These are phyloP conservation scores for Coemansia sp. DNA, from an alignment of 192 early-diverging fungal genomes.

Conservation along the genomic window DNA sequence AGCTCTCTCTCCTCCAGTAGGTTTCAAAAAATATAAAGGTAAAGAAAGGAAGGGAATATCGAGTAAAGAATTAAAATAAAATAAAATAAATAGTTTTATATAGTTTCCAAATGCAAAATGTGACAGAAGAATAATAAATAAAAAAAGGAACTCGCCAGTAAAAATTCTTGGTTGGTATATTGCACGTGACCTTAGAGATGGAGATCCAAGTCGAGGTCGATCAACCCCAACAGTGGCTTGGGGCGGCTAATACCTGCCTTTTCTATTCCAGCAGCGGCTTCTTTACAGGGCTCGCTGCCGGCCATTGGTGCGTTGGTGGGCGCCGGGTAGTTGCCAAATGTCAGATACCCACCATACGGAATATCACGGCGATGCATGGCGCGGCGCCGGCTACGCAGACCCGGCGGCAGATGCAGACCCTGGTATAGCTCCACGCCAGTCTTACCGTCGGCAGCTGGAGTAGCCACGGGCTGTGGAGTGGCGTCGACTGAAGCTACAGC, in stretches of 20 bases:
- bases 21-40: too few relatives aligned
- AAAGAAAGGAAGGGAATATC: background rate
- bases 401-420: constrained; percentile 31
- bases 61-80: background rate
- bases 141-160: background rate
- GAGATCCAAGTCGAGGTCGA: constrained; percentile 22
- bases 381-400: constrained; percentile 5
- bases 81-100: background rate
- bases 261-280: background rate
- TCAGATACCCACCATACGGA: constrained; percentile 22
- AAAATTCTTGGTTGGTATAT: background rate
- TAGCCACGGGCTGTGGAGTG: background rate
- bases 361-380: constrained; percentile 18
- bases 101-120: background rate
- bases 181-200: constrained; percentile 13
- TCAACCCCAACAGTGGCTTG: constrained; percentile 12
- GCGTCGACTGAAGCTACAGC: background rate
- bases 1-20: too few relatives aligned
- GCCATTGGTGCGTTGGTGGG: constrained; percentile 4
- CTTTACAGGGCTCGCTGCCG: background rate
- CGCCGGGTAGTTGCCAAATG: constrained; percentile 2
- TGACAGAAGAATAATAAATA: too few relatives aligned
- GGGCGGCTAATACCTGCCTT: background rate
- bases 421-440: constrained; percentile 16
- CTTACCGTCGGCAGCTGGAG: background rate